A percentile compares a stretch with the other conserved stretches of the same genome.
These are phyloP conservation scores for Cordyceps fumosorosea DNA, from an alignment of 2,329 filamentous ascomycete species.

Conservation along the genomic window DNA sequence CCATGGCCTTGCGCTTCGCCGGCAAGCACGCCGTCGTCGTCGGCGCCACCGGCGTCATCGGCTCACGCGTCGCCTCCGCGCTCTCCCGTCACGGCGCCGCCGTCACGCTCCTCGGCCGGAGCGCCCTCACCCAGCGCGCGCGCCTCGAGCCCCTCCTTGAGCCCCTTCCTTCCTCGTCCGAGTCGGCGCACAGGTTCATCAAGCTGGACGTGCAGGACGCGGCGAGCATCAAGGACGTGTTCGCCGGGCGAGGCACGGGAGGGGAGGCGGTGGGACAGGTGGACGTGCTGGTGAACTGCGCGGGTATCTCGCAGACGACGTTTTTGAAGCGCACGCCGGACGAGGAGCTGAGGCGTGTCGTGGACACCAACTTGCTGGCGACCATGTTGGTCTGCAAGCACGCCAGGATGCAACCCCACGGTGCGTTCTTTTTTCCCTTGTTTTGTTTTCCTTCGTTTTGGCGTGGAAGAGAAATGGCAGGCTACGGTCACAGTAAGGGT, in stretches of 20 bases:
- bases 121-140: slow-evolving; percentile 38
- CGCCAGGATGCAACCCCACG: slow-evolving; percentile 27
- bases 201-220: slow-evolving; percentile 26
- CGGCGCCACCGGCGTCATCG: slow-evolving; percentile 66
- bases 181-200: slow-evolving; percentile 27
- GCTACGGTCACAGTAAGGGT: too few species aligned
- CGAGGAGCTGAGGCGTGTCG: slow-evolving; percentile 45
- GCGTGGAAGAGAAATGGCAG: background rate
- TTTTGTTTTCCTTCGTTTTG: too few species aligned
- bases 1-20: slow-evolving; percentile 29
- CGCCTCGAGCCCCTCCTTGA: slow-evolving; percentile 29
- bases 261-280: slow-evolving; percentile 25
- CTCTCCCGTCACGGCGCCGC: slow-evolving; percentile 57
- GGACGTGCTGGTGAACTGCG: slow-evolving; percentile 70
- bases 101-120: slow-evolving; percentile 56
- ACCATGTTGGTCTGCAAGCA: slow-evolving; percentile 57
- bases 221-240: slow-evolving; percentile 25
- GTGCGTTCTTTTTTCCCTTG: slow-evolving; percentile 16
- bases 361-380: slow-evolving; percentile 64
- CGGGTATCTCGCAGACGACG: slow-evolving; percentile 62
- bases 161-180: slow-evolving; percentile 2
- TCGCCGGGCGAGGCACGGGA: slow-evolving; percentile 14
- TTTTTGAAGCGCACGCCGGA: slow-evolving; percentile 52
- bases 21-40: slow-evolving; percentile 56
- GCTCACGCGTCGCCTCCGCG: slow-evolving; percentile 57